These are phyloP conservation scores for Gaultheria prostrata DNA, from an alignment of 148 eudicot genomes.

Conservation along the genomic window DNA sequence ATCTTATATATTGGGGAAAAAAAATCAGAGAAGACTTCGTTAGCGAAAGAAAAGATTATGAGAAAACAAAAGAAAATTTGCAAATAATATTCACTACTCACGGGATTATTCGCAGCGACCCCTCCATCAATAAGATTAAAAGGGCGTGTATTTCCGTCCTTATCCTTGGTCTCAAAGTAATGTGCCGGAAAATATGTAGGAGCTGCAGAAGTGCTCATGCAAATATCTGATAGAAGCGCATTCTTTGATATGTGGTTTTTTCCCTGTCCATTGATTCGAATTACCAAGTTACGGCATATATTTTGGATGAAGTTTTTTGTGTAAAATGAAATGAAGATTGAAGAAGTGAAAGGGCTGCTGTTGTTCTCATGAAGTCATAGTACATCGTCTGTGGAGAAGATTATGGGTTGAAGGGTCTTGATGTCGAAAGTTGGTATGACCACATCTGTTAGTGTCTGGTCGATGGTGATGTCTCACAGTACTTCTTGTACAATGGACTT, in stretches of 20 bases:
- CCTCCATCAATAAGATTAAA: constrained; percentile 54
- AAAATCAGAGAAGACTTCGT: too few relatives aligned
- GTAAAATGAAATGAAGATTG: not conserved
- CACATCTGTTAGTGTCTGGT: constrained; percentile 33
- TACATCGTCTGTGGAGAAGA: constrained; percentile 41
- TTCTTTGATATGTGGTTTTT: constrained; percentile 21
- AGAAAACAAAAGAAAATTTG: not conserved
- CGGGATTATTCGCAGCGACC: constrained; percentile 52
- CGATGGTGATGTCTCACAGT: constrained; percentile 26
- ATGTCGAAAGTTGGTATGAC: constrained; percentile 43
- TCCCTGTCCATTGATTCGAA: constrained; percentile 16
- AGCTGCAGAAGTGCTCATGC: constrained; percentile 49
- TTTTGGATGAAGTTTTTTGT: not conserved
- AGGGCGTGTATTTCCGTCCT: constrained; percentile 16
- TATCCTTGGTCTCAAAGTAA: constrained; percentile 34
- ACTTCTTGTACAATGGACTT: constrained; percentile 5
- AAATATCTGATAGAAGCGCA: constrained; percentile 40
- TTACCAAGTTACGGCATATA: not conserved
- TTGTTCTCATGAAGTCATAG: not conserved
- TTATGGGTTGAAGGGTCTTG: constrained; percentile 38
- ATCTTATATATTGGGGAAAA: not conserved
- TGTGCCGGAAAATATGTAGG: constrained; percentile 47
- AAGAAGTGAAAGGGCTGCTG: not conserved
- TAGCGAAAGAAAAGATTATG: too few relatives aligned
- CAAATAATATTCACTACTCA: constrained; percentile 13